A percentile compares a stretch with the other conserved stretches of the same genome.
phyloP scores from a whole-genome alignment of 306 rosid species.

The Elaeagnus macrophylla region DNA sequence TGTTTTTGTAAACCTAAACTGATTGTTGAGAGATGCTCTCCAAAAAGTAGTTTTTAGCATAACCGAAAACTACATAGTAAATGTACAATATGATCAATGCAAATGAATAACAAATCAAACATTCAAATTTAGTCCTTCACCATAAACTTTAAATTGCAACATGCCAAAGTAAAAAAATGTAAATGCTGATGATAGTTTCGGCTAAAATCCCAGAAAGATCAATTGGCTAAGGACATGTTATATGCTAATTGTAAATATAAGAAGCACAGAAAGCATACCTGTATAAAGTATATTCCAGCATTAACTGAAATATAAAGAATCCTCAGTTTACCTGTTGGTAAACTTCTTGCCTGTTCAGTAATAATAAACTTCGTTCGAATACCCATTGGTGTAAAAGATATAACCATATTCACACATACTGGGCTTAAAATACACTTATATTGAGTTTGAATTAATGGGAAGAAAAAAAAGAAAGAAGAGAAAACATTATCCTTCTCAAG shows the following conservation, averaged over 20 bases:
- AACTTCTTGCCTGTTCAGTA: slow-evolving; percentile 72
- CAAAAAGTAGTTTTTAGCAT: too few species aligned
- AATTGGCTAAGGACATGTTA: not conserved
- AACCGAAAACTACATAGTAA: too few species aligned
- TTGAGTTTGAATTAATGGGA: not conserved
- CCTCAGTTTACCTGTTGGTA: slow-evolving; percentile 78
- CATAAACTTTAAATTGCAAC: not conserved
- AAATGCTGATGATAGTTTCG: not conserved
- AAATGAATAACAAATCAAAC: too few species aligned
- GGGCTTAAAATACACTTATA: too few species aligned
- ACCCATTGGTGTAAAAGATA: not conserved
- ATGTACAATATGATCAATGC: too few species aligned
- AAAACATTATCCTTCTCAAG: not conserved
- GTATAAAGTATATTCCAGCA: slow-evolving; percentile 55
- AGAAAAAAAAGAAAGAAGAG: not conserved
- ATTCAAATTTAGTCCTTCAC: too few species aligned
- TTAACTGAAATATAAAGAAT: slow-evolving; percentile 59
- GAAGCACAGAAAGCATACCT: slow-evolving; percentile 42
- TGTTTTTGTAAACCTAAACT: too few species aligned
- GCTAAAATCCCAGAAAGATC: not conserved
- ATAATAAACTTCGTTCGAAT: not conserved
- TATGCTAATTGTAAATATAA: not conserved
- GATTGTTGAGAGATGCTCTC: too few species aligned
- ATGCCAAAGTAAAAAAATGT: not conserved
- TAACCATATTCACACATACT: not conserved